Base-by-base conservation (phyloP, 148 eudicot genomes). In the Gaultheria prostrata region DNA sequence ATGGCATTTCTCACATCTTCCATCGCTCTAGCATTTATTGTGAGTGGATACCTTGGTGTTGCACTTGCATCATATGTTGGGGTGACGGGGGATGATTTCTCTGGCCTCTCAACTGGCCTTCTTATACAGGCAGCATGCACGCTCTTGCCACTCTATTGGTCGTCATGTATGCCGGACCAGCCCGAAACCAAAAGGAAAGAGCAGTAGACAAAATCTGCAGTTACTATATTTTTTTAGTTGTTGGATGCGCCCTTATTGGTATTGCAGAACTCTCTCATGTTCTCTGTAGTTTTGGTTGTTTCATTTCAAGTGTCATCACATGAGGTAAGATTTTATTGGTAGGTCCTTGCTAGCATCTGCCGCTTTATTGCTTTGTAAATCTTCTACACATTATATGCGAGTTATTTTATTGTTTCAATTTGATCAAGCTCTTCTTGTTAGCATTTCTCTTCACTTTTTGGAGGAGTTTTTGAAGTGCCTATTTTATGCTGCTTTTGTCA, bases 1-100 rank as follows among this genome's bases (percentile, higher is more conserved):
- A 97, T 94, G 99, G 98, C 99, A 6, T 94, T 97, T 84, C 91
- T 93, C 8, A 94, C 89, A 92, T 97, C 99, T 53, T 90, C 95
- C 30, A 70, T 92, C n/a, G 95, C 99, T 33, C 90, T 97, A 13
- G 91, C 98, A 15, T 85, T 94, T 80, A 93, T 97, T 32, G 84
- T 94, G 79, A 93, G 97, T 46, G 99, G 99, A 28, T 96, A 92
- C 79, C 84, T 96, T 12, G 99, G 99, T 4, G 98, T 96, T 26
- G 95, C 90, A 11, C 97, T 96, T 74, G 91, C 98, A 14, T 91
- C 98, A 0, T 86, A 30, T 88, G 88, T 89, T 49, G 91, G 90
- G 67, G 90, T 93, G 77, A 91, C 93, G 0, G 95, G 91, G 21
- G 86, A 87, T 63, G 91, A 94, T 83, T 93, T 93, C 84, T 92